phyloP scores from a whole-genome alignment of 257 asterid genomes.

The Nicotiana benthamiana region DNA sequence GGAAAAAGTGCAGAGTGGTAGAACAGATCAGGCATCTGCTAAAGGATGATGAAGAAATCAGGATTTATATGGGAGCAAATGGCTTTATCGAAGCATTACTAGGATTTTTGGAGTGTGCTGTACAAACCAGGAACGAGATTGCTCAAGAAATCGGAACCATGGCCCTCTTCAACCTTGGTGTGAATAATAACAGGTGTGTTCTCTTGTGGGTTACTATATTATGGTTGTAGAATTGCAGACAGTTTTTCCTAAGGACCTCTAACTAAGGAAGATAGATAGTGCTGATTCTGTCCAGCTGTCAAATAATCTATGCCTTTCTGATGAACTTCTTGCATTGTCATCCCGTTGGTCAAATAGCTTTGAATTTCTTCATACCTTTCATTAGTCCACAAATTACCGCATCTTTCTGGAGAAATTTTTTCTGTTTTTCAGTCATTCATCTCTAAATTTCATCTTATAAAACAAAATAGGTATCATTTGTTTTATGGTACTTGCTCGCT shows the following conservation, averaged over 20 bases:
- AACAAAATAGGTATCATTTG: neutral
- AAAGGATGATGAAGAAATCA: constrained; percentile 92
- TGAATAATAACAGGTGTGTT: constrained; percentile 86
- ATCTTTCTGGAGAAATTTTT: neutral
- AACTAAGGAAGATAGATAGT: neutral
- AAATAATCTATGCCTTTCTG: neutral
- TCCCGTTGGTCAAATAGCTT: neutral
- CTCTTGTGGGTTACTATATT: neutral
- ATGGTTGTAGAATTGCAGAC: neutral
- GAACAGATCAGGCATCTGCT: constrained; percentile 76
- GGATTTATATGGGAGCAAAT: constrained; percentile 91
- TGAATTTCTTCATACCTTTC: neutral
- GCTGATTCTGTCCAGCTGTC: neutral
- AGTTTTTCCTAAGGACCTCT: neutral
- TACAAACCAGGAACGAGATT: constrained; percentile 40
- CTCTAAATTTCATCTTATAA: neutral
- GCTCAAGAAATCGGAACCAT: constrained; percentile 95
- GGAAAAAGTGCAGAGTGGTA: constrained; percentile 61
- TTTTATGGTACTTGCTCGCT: neutral
- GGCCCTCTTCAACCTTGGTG: constrained; percentile 98
- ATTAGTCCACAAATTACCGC: neutral
- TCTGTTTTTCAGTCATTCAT: neutral
- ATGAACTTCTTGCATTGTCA: neutral
- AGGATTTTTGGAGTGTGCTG: constrained; percentile 62
- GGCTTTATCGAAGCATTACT: constrained; percentile 83